A percentile compares a stretch with the other conserved stretches of the same genome.
Evolutionary conservation across 2,329 filamentous ascomycete genomes (phyloP).

Genomic region (Beauveria brongniartii): DNA sequence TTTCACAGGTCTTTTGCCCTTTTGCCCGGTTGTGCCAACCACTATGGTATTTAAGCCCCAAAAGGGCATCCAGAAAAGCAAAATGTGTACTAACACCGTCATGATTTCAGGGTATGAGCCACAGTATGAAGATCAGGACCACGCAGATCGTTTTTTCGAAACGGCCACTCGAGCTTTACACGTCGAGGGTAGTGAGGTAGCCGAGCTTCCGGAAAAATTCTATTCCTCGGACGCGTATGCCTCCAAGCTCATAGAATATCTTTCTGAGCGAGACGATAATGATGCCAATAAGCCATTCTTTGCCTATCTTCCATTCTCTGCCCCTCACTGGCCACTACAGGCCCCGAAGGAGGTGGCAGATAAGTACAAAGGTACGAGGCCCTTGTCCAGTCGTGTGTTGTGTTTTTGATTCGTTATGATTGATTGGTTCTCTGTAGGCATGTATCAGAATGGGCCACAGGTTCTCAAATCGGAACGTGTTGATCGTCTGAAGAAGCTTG

Average conservation of each 20-base stretch:
- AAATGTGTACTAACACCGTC: not conserved
- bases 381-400: no score
- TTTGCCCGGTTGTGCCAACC: conserved; percentile 43
- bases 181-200: conserved; percentile 18
- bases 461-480: conserved; percentile 45
- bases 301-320: conserved; percentile 52
- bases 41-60: conserved; percentile 19
- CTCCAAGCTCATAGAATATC: conserved; percentile 42
- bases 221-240: conserved; percentile 48
- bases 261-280: conserved; percentile 38
- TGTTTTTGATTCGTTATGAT: not conserved
- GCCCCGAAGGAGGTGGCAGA: conserved; percentile 45
- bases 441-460: conserved; percentile 54
- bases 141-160: conserved; percentile 30
- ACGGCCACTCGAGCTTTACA: conserved; percentile 23
- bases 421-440: conserved; percentile 7
- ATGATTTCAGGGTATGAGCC: conserved; percentile 36
- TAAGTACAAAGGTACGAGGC: conserved; percentile 41
- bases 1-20: conserved; percentile 47
- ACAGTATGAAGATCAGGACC: conserved; percentile 27
- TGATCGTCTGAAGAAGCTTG: conserved; percentile 46
- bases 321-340: conserved; percentile 57
- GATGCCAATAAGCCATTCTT: conserved; percentile 42
- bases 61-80: not conserved
- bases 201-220: conserved; percentile 39